Conservation (phyloP, 768 basidiomycete genomes). For the Russula foetens region DNA sequence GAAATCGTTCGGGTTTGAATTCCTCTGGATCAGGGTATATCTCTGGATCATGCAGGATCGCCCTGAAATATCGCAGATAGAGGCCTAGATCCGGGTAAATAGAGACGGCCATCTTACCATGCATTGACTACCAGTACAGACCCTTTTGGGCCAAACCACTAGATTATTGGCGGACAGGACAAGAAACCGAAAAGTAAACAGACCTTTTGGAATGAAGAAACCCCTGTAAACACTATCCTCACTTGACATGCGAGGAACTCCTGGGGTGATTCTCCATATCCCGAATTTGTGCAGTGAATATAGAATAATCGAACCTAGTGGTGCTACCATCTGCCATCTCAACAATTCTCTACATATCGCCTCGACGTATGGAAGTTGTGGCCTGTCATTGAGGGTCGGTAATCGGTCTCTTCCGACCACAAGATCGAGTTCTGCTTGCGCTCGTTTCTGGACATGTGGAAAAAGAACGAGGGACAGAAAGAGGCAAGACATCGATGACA, state of each 20-base stretch:
- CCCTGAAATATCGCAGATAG: background rate
- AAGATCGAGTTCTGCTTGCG: slow-evolving; percentile 25
- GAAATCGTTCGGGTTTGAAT: slow-evolving; percentile 18
- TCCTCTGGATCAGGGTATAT: slow-evolving; percentile 12
- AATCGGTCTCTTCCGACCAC: slow-evolving; percentile 22
- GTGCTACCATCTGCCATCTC: slow-evolving; percentile 20
- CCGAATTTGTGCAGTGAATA: background rate
- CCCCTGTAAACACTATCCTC: slow-evolving; percentile 7
- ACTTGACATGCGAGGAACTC: background rate
- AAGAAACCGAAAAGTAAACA: background rate
- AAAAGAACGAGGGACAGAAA: slow-evolving; percentile 25
- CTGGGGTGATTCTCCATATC: background rate
- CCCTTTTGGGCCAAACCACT: background rate
- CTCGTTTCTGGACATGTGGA: slow-evolving; percentile 24
- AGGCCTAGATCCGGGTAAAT: background rate
- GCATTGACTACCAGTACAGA: slow-evolving; percentile 1
- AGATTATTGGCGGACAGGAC: background rate
- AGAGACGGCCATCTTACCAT: background rate
- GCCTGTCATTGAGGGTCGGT: slow-evolving; percentile 24
- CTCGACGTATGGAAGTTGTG: slow-evolving; percentile 24
- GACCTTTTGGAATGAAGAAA: slow-evolving; percentile 12
- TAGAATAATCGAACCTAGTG: slow-evolving; percentile 1
- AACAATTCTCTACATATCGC: slow-evolving; percentile 23
- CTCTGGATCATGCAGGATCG: slow-evolving; percentile 9
- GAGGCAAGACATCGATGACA: slow-evolving; percentile 19